phyloP scores from a whole-genome alignment of 495 filamentous ascomycete genomes.

The Thozetella sp. region DNA sequence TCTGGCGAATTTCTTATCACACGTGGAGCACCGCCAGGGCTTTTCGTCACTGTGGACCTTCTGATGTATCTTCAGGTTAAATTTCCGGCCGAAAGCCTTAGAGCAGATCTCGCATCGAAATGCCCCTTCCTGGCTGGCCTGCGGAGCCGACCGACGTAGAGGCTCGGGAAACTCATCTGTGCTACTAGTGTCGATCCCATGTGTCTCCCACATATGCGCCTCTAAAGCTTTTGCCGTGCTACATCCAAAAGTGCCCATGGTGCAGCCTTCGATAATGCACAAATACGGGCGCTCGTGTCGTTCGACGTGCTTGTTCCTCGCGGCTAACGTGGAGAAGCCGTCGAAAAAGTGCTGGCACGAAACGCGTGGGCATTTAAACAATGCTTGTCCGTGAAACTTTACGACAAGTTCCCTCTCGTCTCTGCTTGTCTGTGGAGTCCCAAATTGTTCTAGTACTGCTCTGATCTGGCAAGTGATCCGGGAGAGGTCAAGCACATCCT shows the following conservation, averaged over 20 bases:
- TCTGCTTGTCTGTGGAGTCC: background rate
- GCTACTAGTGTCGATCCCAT: constrained; percentile 11
- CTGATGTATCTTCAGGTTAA: constrained; percentile 46
- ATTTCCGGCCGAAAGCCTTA: constrained; percentile 49
- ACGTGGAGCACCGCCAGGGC: constrained; percentile 37
- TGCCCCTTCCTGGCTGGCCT: constrained; percentile 3
- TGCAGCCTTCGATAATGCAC: constrained; percentile 32
- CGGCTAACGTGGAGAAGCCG: constrained; percentile 28
- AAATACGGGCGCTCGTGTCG: constrained; percentile 38
- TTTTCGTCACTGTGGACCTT: constrained; percentile 45
- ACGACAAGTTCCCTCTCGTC: constrained; percentile 10
- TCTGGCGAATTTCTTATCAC: constrained; percentile 31
- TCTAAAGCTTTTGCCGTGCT: constrained; percentile 32
- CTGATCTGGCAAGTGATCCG: background rate
- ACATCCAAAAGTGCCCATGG: constrained; percentile 29
- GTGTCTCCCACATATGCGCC: constrained; percentile 25
- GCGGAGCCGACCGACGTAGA: background rate
- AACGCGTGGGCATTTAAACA: constrained; percentile 40
- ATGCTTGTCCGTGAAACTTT: constrained; percentile 32
- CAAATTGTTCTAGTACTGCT: background rate
- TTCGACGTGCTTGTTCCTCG: constrained; percentile 30
- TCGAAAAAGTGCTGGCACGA: constrained; percentile 40
- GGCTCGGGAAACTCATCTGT: constrained; percentile 14
- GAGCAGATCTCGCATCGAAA: constrained; percentile 43
- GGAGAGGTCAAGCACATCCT: constrained; percentile 8